Conservation (phyloP, 164 flowering plant genomes). For the Piper longum region DNA sequence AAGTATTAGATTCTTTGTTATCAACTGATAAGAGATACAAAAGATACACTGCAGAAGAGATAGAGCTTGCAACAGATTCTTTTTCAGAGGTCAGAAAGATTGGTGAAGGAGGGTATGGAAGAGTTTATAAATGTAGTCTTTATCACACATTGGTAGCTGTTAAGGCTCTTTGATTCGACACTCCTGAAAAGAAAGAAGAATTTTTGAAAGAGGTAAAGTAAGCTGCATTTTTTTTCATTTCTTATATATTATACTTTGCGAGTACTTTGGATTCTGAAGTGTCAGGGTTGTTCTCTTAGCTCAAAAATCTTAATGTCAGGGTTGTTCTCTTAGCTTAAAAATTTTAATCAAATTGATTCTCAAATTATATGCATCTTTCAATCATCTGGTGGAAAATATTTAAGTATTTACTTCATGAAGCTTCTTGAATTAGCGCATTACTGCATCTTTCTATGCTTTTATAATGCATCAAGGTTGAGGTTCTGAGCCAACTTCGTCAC, state of each 20-base stretch:
- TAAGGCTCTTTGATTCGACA: conserved; percentile 54
- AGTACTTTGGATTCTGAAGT: too few relatives aligned
- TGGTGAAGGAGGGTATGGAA: conserved; percentile 85
- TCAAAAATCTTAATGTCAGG: too few relatives aligned
- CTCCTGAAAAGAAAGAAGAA: conserved; percentile 46
- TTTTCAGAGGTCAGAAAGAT: conserved; percentile 51
- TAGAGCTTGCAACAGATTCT: conserved; percentile 52
- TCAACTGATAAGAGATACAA: conserved; percentile 49
- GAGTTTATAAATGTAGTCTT: conserved; percentile 64
- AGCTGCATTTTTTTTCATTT: background rate
- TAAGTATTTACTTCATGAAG: too few relatives aligned
- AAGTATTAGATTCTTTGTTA: conserved; percentile 39
- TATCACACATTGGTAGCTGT: conserved; percentile 82
- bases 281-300: too few relatives aligned
- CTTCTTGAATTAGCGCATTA: background rate
- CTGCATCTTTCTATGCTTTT: background rate
- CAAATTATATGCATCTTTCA: too few relatives aligned
- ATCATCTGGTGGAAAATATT: too few relatives aligned
- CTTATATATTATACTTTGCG: too few relatives aligned
- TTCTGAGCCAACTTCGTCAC: conserved; percentile 64
- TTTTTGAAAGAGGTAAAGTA: conserved; percentile 72
- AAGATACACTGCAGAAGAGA: conserved; percentile 46
- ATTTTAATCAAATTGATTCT: too few relatives aligned
- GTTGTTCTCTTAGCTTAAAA: too few relatives aligned
- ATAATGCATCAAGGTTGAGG: conserved; percentile 40